Conservation (phyloP, 495 filamentous ascomycete species). For the Penicillium silybi region DNA sequence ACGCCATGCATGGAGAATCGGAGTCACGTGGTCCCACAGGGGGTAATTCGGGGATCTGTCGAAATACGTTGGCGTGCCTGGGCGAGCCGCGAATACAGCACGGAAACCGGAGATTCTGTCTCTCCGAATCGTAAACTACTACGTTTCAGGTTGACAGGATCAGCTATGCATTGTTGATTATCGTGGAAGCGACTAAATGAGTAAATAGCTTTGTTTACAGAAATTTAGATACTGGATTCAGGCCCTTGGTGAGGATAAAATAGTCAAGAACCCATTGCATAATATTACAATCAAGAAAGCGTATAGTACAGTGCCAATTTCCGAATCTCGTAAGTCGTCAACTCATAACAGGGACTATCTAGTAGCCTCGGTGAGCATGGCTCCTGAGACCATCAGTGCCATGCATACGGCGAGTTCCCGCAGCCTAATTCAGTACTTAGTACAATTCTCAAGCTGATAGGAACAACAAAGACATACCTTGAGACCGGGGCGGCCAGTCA, state of each 20-base stretch:
- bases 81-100: too few relatives aligned
- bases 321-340: neutral
- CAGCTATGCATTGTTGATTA: too few relatives aligned
- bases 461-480: slow-evolving; percentile 44
- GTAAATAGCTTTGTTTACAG: too few relatives aligned
- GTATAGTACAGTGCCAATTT: neutral
- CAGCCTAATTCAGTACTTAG: slow-evolving; percentile 47
- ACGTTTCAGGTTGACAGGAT: too few relatives aligned
- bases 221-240: too few relatives aligned
- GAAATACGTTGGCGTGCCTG: too few relatives aligned
- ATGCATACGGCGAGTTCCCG: slow-evolving; percentile 66
- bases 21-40: neutral
- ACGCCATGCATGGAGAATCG: neutral
- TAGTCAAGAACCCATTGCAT: neutral
- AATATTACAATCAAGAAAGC: neutral
- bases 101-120: too few relatives aligned
- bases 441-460: neutral
- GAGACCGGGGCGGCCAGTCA: slow-evolving; percentile 58
- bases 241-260: too few relatives aligned
- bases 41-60: too few relatives aligned
- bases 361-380: slow-evolving; percentile 27
- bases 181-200: too few relatives aligned
- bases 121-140: too few relatives aligned
- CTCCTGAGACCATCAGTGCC: slow-evolving; percentile 64
- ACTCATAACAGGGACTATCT: neutral